Conservation (phyloP, 306 rosid species). For the Inga oerstediana region DNA sequence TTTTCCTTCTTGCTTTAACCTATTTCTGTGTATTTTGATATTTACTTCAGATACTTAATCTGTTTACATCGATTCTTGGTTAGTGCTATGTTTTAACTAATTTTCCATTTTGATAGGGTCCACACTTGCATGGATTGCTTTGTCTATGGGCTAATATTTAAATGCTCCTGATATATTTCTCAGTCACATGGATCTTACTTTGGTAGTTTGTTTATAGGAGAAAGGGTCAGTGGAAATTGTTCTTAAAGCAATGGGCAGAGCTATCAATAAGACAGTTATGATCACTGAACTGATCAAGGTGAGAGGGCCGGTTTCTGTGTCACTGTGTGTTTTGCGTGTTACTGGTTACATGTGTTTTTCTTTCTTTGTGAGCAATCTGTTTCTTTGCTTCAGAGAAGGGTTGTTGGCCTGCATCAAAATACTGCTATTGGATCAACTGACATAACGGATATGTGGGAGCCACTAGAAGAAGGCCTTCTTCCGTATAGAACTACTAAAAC, state of each 20-base stretch:
- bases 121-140: slow-evolving; percentile 12
- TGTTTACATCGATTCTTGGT: background rate
- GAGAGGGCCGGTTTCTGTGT: slow-evolving; percentile 28
- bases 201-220: slow-evolving; percentile 53
- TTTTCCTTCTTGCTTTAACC: background rate
- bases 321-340: background rate
- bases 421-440: slow-evolving; percentile 83
- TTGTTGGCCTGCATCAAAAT: slow-evolving; percentile 80
- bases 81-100: background rate
- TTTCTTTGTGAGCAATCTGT: background rate
- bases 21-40: background rate
- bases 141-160: background rate
- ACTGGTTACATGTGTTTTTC: slow-evolving; percentile 3
- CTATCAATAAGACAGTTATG: slow-evolving; percentile 91
- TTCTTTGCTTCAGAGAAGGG: slow-evolving; percentile 73
- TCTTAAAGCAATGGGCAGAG: slow-evolving; percentile 95
- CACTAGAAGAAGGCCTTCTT: slow-evolving; percentile 92
- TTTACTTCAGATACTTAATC: background rate
- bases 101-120: background rate
- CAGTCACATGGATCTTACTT: background rate
- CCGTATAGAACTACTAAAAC: slow-evolving; percentile 58
- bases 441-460: slow-evolving; percentile 89
- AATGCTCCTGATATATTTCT: background rate
- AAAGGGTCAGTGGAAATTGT: slow-evolving; percentile 72
- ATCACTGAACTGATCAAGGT: slow-evolving; percentile 90